These are phyloP conservation scores for Hygrocybe coccinea DNA, from an alignment of 768 basidiomycete genomes.

Conservation along the genomic window DNA sequence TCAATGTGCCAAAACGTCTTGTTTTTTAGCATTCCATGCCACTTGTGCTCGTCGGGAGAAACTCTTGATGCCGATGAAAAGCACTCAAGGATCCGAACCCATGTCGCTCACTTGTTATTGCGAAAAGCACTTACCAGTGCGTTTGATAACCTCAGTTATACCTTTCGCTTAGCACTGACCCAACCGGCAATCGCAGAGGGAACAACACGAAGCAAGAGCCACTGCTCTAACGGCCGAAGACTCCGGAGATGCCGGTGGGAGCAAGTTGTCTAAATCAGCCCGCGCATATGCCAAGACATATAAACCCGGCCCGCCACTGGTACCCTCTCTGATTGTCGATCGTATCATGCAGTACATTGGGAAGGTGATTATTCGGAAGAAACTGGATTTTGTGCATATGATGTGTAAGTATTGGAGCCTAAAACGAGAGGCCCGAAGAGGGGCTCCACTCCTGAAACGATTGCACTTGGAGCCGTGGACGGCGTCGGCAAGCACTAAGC, in stretches of 20 bases:
- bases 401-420: slow-evolving; percentile 95
- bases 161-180: not conserved
- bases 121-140: slow-evolving; percentile 85
- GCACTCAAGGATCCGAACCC: slow-evolving; percentile 67
- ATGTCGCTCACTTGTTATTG: slow-evolving; percentile 76
- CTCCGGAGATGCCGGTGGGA: slow-evolving; percentile 34
- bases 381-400: slow-evolving; percentile 66
- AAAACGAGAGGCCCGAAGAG: slow-evolving; percentile 88
- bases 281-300: slow-evolving; percentile 90
- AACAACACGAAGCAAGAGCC: slow-evolving; percentile 60
- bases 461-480: slow-evolving; percentile 98
- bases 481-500: slow-evolving; percentile 56
- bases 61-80: slow-evolving; percentile 83
- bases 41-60: slow-evolving; percentile 90
- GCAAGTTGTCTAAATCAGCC: slow-evolving; percentile 65
- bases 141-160: slow-evolving; percentile 26
- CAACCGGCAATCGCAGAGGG: slow-evolving; percentile 42
- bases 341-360: slow-evolving; percentile 70
- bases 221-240: slow-evolving; percentile 44
- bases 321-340: slow-evolving; percentile 80
- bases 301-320: slow-evolving; percentile 86
- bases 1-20: slow-evolving; percentile 86
- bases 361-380: slow-evolving; percentile 68
- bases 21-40: slow-evolving; percentile 90
- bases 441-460: slow-evolving; percentile 89